Percentiles rank a stretch among this genome's conserved stretches.
These are phyloP conservation scores for Pelomyxa schiedti DNA, from an alignment of 78 protist genomes.

Conservation along the genomic window DNA sequence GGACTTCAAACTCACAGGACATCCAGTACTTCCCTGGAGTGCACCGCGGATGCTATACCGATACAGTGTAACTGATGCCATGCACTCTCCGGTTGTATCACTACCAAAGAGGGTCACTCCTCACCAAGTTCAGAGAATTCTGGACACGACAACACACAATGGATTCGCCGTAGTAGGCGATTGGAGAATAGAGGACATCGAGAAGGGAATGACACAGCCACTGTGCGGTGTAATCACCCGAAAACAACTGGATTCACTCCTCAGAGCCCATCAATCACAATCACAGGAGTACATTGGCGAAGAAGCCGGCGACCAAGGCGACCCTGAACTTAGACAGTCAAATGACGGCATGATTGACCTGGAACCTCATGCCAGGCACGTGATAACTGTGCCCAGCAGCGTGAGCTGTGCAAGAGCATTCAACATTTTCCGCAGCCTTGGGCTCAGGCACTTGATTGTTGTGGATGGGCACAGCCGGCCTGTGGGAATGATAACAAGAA, in stretches of 20 bases:
- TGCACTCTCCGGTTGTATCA: not conserved
- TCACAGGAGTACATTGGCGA: not conserved
- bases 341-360: conserved; percentile 3
- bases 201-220: not conserved
- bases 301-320: too few species aligned
- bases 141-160: not conserved
- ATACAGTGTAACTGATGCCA: not conserved
- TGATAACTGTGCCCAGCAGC: not conserved
- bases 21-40: not conserved
- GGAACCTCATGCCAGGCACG: not conserved
- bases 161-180: conserved; percentile 16
- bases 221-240: not conserved
- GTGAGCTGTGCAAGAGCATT: not conserved
- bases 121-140: too few species aligned
- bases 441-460: conserved; percentile 21
- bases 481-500: conserved; percentile 8
- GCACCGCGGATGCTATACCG: not conserved
- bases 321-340: too few species aligned
- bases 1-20: too few species aligned
- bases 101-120: too few species aligned
- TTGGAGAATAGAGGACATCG: not conserved
- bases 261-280: too few species aligned
- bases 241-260: not conserved
- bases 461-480: not conserved
- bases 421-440: conserved; percentile 1